These are phyloP conservation scores for Aspergillus texensis DNA, from an alignment of 2,329 filamentous ascomycete genomes.

Conservation along the genomic window DNA sequence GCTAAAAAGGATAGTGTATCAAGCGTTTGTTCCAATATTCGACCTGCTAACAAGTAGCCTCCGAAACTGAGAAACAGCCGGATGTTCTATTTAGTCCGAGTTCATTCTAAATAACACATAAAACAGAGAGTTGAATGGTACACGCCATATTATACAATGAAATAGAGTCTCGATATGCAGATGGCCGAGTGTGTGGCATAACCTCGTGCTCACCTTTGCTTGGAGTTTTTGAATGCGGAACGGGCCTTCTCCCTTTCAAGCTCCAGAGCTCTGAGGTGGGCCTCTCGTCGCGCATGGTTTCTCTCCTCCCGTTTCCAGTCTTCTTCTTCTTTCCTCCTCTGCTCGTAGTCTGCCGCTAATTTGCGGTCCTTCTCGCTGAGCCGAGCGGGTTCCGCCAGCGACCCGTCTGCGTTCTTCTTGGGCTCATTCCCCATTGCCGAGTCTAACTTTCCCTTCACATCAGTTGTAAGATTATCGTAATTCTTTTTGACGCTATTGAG, in stretches of 20 bases:
- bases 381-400: constrained; percentile 21
- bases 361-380: constrained; percentile 37
- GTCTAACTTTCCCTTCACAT: constrained; percentile 23
- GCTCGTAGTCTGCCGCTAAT: constrained; percentile 33
- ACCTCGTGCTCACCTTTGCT: constrained; percentile 15
- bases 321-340: constrained; percentile 32
- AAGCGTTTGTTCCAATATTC: not conserved
- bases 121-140: constrained; percentile 12
- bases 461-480: constrained; percentile 26
- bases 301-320: constrained; percentile 37
- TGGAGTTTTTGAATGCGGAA: constrained; percentile 15
- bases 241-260: constrained; percentile 29
- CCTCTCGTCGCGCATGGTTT: constrained; percentile 36
- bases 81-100: constrained; percentile 12
- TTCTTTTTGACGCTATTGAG: constrained; percentile 36
- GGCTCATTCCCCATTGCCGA: constrained; percentile 27
- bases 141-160: constrained; percentile 21
- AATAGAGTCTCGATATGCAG: constrained; percentile 11
- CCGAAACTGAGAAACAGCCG: not conserved
- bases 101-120: constrained; percentile 12
- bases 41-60: not conserved
- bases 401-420: constrained; percentile 25
- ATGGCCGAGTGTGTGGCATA: constrained; percentile 8
- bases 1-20: not conserved
- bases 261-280: constrained; percentile 28